Percentiles rank a stretch among this genome's conserved stretches.
Evolutionary conservation across 495 filamentous ascomycete genomes (phyloP).

Genomic region (Podospora pseudopauciseta): DNA sequence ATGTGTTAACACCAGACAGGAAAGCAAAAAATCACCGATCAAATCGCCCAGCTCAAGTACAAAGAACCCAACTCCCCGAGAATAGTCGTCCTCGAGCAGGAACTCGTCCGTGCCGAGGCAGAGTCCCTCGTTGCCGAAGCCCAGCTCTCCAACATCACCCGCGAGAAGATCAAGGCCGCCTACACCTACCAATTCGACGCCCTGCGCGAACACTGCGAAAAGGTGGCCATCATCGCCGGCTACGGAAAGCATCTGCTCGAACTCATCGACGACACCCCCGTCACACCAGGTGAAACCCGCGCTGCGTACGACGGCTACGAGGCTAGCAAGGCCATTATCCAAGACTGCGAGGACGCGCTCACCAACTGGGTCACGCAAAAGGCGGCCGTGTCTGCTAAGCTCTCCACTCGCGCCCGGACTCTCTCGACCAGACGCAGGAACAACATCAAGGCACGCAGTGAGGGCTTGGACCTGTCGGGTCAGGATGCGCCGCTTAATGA

Average conservation of each 20-base stretch:
- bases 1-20: conserved; percentile 27
- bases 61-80: conserved; percentile 97
- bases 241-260: conserved; percentile 96
- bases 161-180: conserved; percentile 97
- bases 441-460: conserved; percentile 59
- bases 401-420: conserved; percentile 79
- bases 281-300: conserved; percentile 95
- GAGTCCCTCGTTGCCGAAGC: conserved; percentile 97
- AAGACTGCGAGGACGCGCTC: conserved; percentile 95
- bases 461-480: conserved; percentile 71
- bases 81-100: conserved; percentile 96
- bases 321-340: conserved; percentile 97
- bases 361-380: conserved; percentile 94
- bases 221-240: conserved; percentile 94
- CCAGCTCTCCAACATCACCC: conserved; percentile 97
- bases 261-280: conserved; percentile 91
- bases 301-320: conserved; percentile 97
- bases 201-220: conserved; percentile 95
- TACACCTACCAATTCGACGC: conserved; percentile 99
- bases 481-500: conserved; percentile 83
- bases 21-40: conserved; percentile 99
- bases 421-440: conserved; percentile 79
- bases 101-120: conserved; percentile 96
- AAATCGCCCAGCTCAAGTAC: conserved; percentile 98
- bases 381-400: conserved; percentile 77